A percentile compares a stretch with the other conserved stretches of the same genome.
phyloP scores from a whole-genome alignment of 2,329 filamentous ascomycete genomes.

The Dactylellina sp. region DNA sequence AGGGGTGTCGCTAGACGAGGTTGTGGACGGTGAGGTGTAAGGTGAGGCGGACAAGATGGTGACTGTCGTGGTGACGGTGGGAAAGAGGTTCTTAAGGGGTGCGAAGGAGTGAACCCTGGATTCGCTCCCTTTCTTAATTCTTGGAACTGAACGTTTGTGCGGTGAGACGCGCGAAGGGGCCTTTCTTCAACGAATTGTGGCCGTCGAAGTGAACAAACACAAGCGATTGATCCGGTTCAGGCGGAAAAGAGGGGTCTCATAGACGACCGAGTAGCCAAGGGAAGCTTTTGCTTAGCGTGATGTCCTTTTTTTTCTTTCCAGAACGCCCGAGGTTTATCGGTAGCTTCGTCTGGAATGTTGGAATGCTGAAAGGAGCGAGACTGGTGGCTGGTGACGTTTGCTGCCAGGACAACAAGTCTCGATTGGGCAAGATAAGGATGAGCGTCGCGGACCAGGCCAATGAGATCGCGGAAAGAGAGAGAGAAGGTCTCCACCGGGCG shows the following conservation, averaged over 20 bases:
- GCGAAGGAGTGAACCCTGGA: constrained; percentile 8
- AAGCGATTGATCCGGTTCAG: constrained; percentile 19
- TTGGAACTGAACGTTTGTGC: not conserved
- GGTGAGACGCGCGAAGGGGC: constrained; percentile 1
- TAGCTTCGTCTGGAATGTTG: constrained; percentile 13
- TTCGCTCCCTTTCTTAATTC: constrained; percentile 15
- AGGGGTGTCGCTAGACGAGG: constrained; percentile 55
- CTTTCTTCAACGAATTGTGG: constrained; percentile 13
- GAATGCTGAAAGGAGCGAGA: constrained; percentile 18
- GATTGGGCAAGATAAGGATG: constrained; percentile 33
- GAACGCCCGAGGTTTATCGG: constrained; percentile 32
- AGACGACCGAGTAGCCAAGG: constrained; percentile 11
- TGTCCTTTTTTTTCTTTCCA: not conserved
- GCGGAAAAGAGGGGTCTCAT: constrained; percentile 14
- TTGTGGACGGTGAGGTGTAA: constrained; percentile 55
- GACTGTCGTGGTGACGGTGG: constrained; percentile 45
- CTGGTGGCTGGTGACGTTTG: constrained; percentile 49
- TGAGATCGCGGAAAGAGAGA: not conserved
- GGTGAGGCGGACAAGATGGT: constrained; percentile 57
- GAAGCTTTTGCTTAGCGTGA: constrained; percentile 17
- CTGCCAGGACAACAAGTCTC: constrained; percentile 51
- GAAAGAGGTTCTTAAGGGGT: constrained; percentile 17
- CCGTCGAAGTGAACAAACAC: not conserved
- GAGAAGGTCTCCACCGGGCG: not conserved
- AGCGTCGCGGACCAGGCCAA: not conserved